Percentiles rank a stretch among this genome's conserved stretches.
Evolutionary conservation across 306 rosid genomes (phyloP).

Genomic region (Morella rubra): DNA sequence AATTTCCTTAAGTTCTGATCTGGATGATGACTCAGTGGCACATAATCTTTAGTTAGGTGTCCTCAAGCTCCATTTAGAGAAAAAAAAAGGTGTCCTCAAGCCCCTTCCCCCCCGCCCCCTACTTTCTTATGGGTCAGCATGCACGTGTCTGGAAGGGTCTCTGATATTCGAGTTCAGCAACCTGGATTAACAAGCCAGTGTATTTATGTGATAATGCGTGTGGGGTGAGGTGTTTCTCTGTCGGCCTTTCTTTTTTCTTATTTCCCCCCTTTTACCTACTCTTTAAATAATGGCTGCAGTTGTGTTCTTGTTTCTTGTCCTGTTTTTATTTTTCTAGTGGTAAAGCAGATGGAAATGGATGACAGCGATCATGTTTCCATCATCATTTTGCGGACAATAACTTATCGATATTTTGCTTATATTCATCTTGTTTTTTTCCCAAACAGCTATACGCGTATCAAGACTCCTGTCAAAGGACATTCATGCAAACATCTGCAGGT

Average conservation of each 20-base stretch:
- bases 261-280: not conserved
- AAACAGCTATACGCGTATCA: slow-evolving; percentile 70
- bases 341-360: not conserved
- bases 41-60: no score
- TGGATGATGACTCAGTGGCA: no score
- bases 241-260: not conserved
- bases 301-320: slow-evolving; percentile 12
- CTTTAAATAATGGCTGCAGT: slow-evolving; percentile 13
- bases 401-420: slow-evolving; percentile 4
- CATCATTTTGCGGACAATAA: not conserved
- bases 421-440: slow-evolving; percentile 25
- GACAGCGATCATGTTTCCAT: not conserved
- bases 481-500: slow-evolving; percentile 91
- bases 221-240: not conserved
- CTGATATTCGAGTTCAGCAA: not conserved
- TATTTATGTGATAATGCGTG: not conserved
- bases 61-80: no score
- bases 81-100: no score
- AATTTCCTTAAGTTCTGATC: no score
- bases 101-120: not conserved
- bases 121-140: not conserved
- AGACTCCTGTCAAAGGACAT: slow-evolving; percentile 85
- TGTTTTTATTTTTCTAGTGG: slow-evolving; percentile 16
- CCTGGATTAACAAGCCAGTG: not conserved
- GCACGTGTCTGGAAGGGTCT: not conserved